Conservation (phyloP, 2,329 filamentous ascomycete genomes). For the Ascochyta koolunga region DNA sequence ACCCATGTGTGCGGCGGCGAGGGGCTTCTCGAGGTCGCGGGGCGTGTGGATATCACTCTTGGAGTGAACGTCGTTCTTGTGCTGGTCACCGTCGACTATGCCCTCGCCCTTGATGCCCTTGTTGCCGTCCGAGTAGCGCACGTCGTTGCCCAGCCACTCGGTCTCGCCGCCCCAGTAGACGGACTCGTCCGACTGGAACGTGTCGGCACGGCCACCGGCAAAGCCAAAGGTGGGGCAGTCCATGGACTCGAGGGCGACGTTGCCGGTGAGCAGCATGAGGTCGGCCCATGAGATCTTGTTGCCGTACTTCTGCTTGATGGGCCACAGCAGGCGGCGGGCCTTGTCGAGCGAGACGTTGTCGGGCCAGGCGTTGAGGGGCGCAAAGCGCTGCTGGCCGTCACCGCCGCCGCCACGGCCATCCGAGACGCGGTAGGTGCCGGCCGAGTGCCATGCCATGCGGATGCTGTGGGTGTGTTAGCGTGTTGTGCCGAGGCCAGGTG, state of each 20-base stretch:
- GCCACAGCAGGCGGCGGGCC: conserved; percentile 78
- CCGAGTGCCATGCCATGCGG: conserved; percentile 81
- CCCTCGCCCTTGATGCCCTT: conserved; percentile 54
- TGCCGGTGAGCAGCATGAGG: conserved; percentile 72
- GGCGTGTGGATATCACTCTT: conserved; percentile 51
- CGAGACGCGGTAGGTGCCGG: conserved; percentile 76
- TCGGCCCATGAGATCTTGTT: conserved; percentile 84
- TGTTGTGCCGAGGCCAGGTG: too few relatives aligned
- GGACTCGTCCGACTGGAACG: conserved; percentile 76
- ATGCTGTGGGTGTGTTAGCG: conserved; percentile 49
- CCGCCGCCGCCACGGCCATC: conserved; percentile 79
- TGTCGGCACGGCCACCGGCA: conserved; percentile 72
- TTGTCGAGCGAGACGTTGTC: conserved; percentile 82
- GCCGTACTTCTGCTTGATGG: conserved; percentile 85
- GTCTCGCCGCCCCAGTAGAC: conserved; percentile 79
- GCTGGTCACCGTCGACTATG: conserved; percentile 42
- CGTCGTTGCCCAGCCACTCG: conserved; percentile 76
- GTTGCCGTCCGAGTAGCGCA: conserved; percentile 65
- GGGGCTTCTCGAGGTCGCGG: conserved; percentile 70
- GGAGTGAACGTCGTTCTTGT: conserved; percentile 34
- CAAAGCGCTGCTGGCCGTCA: conserved; percentile 77
- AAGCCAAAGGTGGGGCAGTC: conserved; percentile 77
- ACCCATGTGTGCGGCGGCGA: conserved; percentile 74
- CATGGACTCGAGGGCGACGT: conserved; percentile 79
- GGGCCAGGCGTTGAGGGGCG: conserved; percentile 81